These are phyloP conservation scores for Termitomyces sp. DNA, from an alignment of 768 basidiomycete genomes.

Conservation along the genomic window DNA sequence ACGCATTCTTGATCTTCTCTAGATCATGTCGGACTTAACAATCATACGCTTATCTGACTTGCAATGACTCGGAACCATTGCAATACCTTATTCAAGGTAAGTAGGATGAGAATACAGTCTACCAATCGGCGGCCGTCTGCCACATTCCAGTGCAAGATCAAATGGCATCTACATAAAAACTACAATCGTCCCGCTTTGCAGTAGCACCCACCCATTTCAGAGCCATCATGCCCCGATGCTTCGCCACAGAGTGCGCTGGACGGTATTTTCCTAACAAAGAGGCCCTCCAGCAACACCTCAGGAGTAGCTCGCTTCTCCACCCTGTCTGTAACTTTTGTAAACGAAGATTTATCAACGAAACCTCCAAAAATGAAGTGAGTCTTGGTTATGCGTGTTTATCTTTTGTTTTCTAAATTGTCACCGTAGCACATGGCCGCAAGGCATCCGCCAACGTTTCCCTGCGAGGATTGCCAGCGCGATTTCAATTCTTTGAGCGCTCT, in stretches of 20 bases:
- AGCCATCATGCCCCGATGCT: slow-evolving; percentile 9
- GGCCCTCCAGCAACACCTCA: slow-evolving; percentile 11
- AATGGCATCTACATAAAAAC: not conserved
- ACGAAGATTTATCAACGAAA: slow-evolving; percentile 6
- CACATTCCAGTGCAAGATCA: not conserved
- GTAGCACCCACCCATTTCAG: not conserved
- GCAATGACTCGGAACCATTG: not conserved
- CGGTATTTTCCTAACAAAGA: slow-evolving; percentile 6
- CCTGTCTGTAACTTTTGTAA: slow-evolving; percentile 6
- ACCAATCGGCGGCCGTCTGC: not conserved
- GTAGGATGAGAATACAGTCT: not conserved
- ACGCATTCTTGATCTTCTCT: not conserved
- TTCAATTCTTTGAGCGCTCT: slow-evolving; percentile 1
- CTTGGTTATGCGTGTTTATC: too few species aligned
- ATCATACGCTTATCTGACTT: not conserved
- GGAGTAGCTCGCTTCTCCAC: not conserved
- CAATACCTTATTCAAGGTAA: not conserved
- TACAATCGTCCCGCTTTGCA: not conserved
- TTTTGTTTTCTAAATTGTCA: not conserved
- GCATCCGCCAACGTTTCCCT: slow-evolving; percentile 2
- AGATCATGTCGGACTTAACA: not conserved
- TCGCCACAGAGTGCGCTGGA: slow-evolving; percentile 2
- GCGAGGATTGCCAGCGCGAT: not conserved
- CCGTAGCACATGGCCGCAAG: slow-evolving; percentile 3
- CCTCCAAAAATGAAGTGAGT: slow-evolving; percentile 5